Evolutionary conservation across 768 basidiomycete species (phyloP).

Genomic region (Tubosaeta brunneosetosa): DNA sequence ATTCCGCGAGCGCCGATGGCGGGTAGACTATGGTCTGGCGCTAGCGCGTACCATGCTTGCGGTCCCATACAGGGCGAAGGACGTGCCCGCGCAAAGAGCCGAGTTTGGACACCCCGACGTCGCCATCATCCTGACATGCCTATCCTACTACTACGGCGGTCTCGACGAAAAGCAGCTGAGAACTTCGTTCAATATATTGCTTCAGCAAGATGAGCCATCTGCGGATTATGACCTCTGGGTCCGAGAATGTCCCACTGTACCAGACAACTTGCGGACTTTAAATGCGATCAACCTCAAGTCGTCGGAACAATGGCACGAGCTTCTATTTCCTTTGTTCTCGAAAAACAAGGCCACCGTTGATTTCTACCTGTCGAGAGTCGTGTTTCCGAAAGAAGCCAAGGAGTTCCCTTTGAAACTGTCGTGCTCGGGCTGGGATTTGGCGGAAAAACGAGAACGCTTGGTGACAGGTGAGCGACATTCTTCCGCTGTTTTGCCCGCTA

Average conservation of each 20-base stretch:
- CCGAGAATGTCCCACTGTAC: slow-evolving; percentile 4
- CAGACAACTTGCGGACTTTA: background rate
- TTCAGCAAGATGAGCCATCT: slow-evolving; percentile 17
- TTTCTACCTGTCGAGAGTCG: slow-evolving; percentile 23
- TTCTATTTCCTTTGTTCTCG: background rate
- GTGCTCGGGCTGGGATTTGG: slow-evolving; percentile 34
- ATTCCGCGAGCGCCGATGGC: slow-evolving; percentile 23
- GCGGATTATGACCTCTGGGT: slow-evolving; percentile 22
- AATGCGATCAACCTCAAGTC: slow-evolving; percentile 6
- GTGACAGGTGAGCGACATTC: slow-evolving; percentile 2
- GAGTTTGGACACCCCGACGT: slow-evolving; percentile 29
- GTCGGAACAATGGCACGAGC: slow-evolving; percentile 3
- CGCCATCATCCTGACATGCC: slow-evolving; percentile 7
- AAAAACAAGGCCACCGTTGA: slow-evolving; percentile 2
- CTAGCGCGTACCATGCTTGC: slow-evolving; percentile 16
- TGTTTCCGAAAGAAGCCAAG: slow-evolving; percentile 33
- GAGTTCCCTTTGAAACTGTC: slow-evolving; percentile 25
- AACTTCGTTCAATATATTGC: slow-evolving; percentile 12
- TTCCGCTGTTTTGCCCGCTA: background rate
- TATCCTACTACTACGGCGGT: slow-evolving; percentile 24
- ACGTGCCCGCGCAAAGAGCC: slow-evolving; percentile 20
- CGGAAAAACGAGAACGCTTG: slow-evolving; percentile 12
- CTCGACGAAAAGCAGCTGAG: slow-evolving; percentile 14
- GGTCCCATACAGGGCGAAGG: slow-evolving; percentile 28
- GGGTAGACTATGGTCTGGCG: slow-evolving; percentile 23